Evolutionary conservation across 805 yeast genomes (phyloP).

Genomic region (Monosporozyma solicola): DNA sequence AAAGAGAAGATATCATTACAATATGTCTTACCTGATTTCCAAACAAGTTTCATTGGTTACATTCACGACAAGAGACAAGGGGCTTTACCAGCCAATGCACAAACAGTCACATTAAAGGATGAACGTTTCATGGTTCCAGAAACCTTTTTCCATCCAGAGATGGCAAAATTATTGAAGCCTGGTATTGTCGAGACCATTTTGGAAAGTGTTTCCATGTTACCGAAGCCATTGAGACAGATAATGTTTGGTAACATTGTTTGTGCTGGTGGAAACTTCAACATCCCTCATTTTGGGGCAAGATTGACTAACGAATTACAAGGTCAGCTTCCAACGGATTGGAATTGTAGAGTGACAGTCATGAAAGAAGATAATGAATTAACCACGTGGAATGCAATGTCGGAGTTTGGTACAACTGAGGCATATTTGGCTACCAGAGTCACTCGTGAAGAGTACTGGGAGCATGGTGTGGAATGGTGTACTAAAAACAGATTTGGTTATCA

Average conservation of each 20-base stretch:
- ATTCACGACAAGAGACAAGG: conserved; percentile 33
- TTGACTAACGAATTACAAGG: conserved; percentile 51
- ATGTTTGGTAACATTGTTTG: conserved; percentile 70
- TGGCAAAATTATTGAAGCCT: conserved; percentile 65
- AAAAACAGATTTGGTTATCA: conserved; percentile 36
- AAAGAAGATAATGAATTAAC: conserved; percentile 34
- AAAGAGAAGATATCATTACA: conserved; percentile 39
- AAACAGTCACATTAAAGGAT: conserved; percentile 60
- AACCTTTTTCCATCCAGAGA: conserved; percentile 74
- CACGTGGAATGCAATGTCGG: conserved; percentile 52
- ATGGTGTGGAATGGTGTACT: conserved; percentile 50
- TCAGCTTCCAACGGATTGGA: conserved; percentile 66
- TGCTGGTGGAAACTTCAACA: conserved; percentile 72
- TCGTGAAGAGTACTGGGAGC: conserved; percentile 74
- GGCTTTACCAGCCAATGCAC: conserved; percentile 42
- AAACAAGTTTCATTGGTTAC: conserved; percentile 70
- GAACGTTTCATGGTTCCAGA: conserved; percentile 90
- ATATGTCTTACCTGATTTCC: conserved; percentile 82
- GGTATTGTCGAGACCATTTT: conserved; percentile 67
- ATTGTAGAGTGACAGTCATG: conserved; percentile 37
- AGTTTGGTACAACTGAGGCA: conserved; percentile 33
- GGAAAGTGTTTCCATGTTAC: conserved; percentile 59
- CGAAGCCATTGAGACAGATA: conserved; percentile 65
- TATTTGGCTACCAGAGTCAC: conserved; percentile 52
- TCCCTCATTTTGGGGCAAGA: conserved; percentile 60